Evolutionary conservation across 768 basidiomycete genomes (phyloP), one percentile per base, ranked within the genome.

Genomic region (Boletus pseudo-olivaceus): DNA sequence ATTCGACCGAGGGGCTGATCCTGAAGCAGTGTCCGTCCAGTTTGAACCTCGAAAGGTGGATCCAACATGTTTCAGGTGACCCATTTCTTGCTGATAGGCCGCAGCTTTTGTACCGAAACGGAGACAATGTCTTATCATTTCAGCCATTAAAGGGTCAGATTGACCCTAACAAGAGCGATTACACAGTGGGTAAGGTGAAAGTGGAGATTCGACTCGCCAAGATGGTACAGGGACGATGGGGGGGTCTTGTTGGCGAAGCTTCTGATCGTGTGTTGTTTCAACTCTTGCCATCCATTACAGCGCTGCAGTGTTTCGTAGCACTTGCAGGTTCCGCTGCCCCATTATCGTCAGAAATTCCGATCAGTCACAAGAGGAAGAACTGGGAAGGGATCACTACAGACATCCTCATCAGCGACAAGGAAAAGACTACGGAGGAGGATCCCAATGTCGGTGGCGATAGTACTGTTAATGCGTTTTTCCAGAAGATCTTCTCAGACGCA

Each of bases 391-490:
- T 95, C 59, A 88, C 90, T 3, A 77, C 77, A 32, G 74, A 78
- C 19, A 87, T 91, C 55, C 82, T 88, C 35, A 71, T 73, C 17
- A 67, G 74, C 7, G 92, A 93, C 2, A 88, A 89, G 65, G 84
- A 88, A 41, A 85, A 79, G 65, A 74, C 80, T 4, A 72, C 78
- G 5, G 79, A 87, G 15, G 84, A 94, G 59, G 92, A 92, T 65
- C 90, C 93, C 32, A 98, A 97, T 69, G 85, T 87, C 17, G 90
- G 90, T 23, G 95, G 95, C 20, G 94, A 97, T 69, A 80, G 76
- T 54, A 83, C 90, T 6, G 80, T 97, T 54, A 96, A 98, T 71
- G 65, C 77, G 29, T 91, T 96, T 75, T 95, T 95, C 83, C 88
- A 90, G 66, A 89, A 91, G 75, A 83, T 99, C 57, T 99, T 88